Base-by-base conservation (phyloP, 352 stramenopile species). In the Plasmopara halstedii region DNA sequence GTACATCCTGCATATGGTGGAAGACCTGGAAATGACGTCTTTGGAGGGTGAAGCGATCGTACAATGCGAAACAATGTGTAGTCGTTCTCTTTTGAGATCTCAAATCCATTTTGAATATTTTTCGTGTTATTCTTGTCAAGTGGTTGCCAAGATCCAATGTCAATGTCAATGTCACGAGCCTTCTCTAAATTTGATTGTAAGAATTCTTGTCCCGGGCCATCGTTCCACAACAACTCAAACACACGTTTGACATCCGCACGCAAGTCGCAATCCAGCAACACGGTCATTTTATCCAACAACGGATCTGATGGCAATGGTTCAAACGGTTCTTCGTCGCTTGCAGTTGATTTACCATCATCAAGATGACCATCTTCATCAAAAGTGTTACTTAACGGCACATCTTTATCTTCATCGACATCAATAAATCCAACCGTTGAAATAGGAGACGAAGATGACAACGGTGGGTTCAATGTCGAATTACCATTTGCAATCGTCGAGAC, bases 241-340 rank as follows among this genome's bases (percentile, higher is more conserved):
- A 84, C 67, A 23, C 55, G 54, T 26, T 79, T 71, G 2, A 85
- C 65, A 36, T 87, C 70, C 7, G 67, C 70, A 4, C 63, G 69
- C 43, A 90, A 29, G 31, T 90, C 78, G 17, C 73, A 86, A 49
- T 90, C 78, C 27, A 90, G 21, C 9, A 90, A 45, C 14, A 75
- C 49, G 1, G 73, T 83, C 68, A 81, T 87, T 18, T 83, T 81
- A 4, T 62, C 40, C 2, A 89, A 57, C 17, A 68, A 52, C 20
- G 56, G 44, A 35, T 89, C 77, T 0, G 70, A 67, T 4, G 74
- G 50, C 9, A 84, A 56, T 2, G 72, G 68, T 46, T 81, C 70
- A 25, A 85, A 87, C 2, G 67, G 60, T 32, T 85, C 76, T 35
- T 80, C 69, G 23, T 82, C 73, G 39, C 64, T 79, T 3, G 56